Percentiles rank a stretch among this genome's conserved stretches.
These are phyloP conservation scores for Colletotrichum chlorophyti DNA, from an alignment of 2,329 filamentous ascomycete genomes.

Conservation along the genomic window DNA sequence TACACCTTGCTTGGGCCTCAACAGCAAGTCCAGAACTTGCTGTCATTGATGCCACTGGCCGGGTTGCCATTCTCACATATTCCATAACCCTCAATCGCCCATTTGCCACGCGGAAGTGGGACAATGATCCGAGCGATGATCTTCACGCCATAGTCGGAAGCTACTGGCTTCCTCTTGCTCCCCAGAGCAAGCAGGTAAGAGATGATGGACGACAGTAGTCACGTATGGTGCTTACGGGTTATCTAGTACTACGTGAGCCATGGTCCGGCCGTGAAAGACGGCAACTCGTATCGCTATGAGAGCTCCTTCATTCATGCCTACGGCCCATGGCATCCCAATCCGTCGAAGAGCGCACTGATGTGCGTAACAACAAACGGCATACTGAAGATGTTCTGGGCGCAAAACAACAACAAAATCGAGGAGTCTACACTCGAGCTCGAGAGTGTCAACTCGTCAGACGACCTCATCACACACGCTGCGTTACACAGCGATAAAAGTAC, in stretches of 20 bases:
- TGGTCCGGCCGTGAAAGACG: constrained; percentile 69
- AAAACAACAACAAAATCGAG: constrained; percentile 74
- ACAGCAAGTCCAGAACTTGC: constrained; percentile 80
- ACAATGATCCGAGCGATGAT: constrained; percentile 75
- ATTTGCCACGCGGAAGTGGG: constrained; percentile 65
- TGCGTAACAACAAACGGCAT: constrained; percentile 78
- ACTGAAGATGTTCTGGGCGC: constrained; percentile 79
- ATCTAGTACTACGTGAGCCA: constrained; percentile 53
- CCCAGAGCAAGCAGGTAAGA: constrained; percentile 48
- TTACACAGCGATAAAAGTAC: constrained; percentile 77
- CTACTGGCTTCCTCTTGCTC: constrained; percentile 78
- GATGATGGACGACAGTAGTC: not conserved
- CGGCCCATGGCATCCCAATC: constrained; percentile 76
- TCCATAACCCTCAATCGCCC: constrained; percentile 77
- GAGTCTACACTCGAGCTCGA: constrained; percentile 79
- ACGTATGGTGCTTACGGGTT: not conserved
- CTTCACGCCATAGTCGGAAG: constrained; percentile 80
- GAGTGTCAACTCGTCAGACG: constrained; percentile 73
- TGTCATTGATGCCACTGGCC: constrained; percentile 79
- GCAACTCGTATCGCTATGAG: constrained; percentile 72
- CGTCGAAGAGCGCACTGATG: constrained; percentile 75
- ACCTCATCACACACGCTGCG: constrained; percentile 81
- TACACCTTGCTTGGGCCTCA: constrained; percentile 83
- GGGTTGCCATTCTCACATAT: constrained; percentile 77
- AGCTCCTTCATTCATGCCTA: constrained; percentile 69